Evolutionary conservation across 2,329 filamentous ascomycete genomes (phyloP), one percentile per base, ranked within the genome.

Genomic region (Nemania sp.): DNA sequence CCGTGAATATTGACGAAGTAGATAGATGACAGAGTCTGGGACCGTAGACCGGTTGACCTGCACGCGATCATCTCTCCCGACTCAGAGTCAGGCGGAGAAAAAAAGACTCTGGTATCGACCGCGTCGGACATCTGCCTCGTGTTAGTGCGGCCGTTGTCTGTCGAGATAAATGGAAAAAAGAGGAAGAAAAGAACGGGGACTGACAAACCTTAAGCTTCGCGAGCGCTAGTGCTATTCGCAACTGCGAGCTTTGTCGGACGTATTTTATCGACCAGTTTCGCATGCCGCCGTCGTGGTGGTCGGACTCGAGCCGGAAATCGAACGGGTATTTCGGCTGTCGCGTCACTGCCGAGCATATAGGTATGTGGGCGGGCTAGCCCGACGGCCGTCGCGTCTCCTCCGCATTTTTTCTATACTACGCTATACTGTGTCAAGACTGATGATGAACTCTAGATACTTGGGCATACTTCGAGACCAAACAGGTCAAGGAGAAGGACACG

Each of bases 251-350:
- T 5, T 78, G 76, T 32, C 68, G 57, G 3, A 15, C 21, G 0
- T 59, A 60, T 2, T 69, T 77, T 47, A 66, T 60, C 1, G 13
- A 68, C 1, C 54, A 21, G 0, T 73, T 74, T 43, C 25, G 21
- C 2, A 73, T 77, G 12, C 74, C 75, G 1, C 59, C 71, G 12
- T 37, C 70, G 0, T 79, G 74, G 74, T 79, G 76, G 77, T 69
- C 73, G 1, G 62, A 68, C 5, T 70, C 73, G 37, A 71, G 67
- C 43, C 64, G 64, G 13, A 71, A 72, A 37, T 71, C 75, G 2
- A 79, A 78, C n/a, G 77, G 76, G 0, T 76, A 77, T 34, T 77
- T 79, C 61, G 77, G 76, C 0, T 72, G 69, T 48, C 70, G 73
- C 17, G 66, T 59, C 10, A 64, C 49, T 4, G 43, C 62, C 5